phyloP scores from a whole-genome alignment of 148 eudicot species.

The Dianthus caryophyllus region DNA sequence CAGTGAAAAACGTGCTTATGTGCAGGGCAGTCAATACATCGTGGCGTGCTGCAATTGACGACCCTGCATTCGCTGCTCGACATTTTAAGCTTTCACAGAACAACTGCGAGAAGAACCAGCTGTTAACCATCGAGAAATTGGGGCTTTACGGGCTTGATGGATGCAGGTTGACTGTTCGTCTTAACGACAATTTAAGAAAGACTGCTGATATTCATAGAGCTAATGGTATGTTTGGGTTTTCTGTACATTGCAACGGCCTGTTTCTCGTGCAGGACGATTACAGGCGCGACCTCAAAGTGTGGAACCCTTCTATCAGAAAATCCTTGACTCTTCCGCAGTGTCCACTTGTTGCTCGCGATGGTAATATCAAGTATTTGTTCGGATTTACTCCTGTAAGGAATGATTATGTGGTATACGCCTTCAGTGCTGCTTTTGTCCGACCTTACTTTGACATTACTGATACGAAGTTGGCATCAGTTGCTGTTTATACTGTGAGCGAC shows the following conservation, averaged over 20 bases:
- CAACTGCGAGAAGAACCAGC: not conserved
- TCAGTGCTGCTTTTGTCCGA: not conserved
- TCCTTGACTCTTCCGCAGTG: not conserved
- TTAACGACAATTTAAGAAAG: not conserved
- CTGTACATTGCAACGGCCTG: not conserved
- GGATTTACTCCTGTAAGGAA: not conserved
- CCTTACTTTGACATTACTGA: too few relatives aligned
- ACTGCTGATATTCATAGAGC: not conserved
- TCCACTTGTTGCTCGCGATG: not conserved
- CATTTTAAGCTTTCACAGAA: not conserved
- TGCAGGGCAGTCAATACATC: not conserved
- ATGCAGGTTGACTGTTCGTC: not conserved
- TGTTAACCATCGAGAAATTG: not conserved
- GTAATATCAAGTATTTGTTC: not conserved
- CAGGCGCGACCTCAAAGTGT: not conserved
- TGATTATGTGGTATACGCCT: not conserved
- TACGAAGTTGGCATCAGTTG: not conserved
- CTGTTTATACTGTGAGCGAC: conserved; percentile 2
- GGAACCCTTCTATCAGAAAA: not conserved
- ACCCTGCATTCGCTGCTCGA: not conserved
- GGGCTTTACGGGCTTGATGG: not conserved
- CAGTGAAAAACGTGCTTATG: not conserved
- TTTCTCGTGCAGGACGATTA: not conserved
- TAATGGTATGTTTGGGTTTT: not conserved
- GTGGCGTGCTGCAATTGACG: not conserved